Evolutionary conservation across 768 basidiomycete species (phyloP).

Genomic region (Trametes cingulata): DNA sequence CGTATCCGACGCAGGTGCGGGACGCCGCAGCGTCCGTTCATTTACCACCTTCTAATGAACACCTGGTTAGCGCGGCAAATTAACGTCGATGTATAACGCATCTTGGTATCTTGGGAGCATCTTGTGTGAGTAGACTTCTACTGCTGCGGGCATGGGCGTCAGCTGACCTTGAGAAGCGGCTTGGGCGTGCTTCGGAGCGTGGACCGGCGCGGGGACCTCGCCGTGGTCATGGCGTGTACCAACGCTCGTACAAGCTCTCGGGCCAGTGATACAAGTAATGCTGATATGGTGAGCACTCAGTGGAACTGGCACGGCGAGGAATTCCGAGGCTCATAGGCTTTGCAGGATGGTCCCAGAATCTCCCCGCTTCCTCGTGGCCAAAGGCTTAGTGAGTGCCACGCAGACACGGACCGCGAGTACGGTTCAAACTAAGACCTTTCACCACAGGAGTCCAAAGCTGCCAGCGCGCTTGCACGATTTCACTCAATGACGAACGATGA

Average conservation of each 20-base stretch:
- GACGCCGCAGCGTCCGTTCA: constrained; percentile 11
- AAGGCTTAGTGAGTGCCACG: constrained; percentile 45
- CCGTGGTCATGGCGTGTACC: constrained; percentile 69
- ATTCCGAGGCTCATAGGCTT: too few species aligned
- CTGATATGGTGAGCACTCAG: constrained; percentile 48
- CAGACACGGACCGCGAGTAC: too few species aligned
- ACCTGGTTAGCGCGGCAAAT: constrained; percentile 44
- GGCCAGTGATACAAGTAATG: constrained; percentile 55
- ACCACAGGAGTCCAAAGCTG: constrained; percentile 57
- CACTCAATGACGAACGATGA: constrained; percentile 66
- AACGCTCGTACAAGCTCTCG: constrained; percentile 59
- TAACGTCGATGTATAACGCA: constrained; percentile 68
- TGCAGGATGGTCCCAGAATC: constrained; percentile 66
- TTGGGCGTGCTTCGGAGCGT: constrained; percentile 50
- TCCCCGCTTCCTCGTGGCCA: constrained; percentile 64
- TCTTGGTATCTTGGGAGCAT: constrained; percentile 78
- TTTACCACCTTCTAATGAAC: neutral
- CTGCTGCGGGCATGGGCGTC: neutral
- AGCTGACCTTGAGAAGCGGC: constrained; percentile 34
- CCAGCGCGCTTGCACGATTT: constrained; percentile 62
- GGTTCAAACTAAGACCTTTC: neutral
- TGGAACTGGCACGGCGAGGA: neutral
- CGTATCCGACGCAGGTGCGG: constrained; percentile 68
- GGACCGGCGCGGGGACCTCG: constrained; percentile 28
- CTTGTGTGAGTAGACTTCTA: constrained; percentile 45